Conservation (phyloP, 768 basidiomycete species). For the Vararia minispora region DNA sequence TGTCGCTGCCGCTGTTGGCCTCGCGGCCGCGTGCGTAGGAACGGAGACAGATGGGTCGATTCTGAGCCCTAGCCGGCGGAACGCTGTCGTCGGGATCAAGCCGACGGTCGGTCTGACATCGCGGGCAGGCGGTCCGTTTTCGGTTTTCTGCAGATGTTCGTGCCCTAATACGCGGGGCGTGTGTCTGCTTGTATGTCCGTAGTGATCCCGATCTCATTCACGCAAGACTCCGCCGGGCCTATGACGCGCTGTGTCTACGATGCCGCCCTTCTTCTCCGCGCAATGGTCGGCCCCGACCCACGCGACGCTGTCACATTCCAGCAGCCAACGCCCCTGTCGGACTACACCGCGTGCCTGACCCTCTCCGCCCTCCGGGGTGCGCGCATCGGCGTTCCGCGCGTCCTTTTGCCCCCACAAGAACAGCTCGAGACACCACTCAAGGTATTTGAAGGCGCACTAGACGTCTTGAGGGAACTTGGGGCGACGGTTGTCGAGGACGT, state of each 20-base stretch:
- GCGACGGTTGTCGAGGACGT: conserved; percentile 51
- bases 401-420: conserved; percentile 18
- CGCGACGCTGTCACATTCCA: conserved; percentile 29
- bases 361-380: conserved; percentile 33
- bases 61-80: conserved; percentile 26
- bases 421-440: no score
- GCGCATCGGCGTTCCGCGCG: conserved; percentile 34
- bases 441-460: conserved; percentile 29
- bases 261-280: conserved; percentile 21
- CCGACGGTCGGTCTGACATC: conserved; percentile 26
- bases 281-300: conserved; percentile 33
- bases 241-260: conserved; percentile 25
- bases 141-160: no score
- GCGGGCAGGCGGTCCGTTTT: conserved; percentile 23
- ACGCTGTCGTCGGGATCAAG: conserved; percentile 24
- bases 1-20: conserved; percentile 28
- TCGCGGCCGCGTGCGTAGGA: conserved; percentile 32
- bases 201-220: conserved; percentile 13
- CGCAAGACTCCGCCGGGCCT: conserved; percentile 27
- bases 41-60: conserved; percentile 42
- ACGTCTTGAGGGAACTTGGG: conserved; percentile 26
- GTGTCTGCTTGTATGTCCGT: not conserved
- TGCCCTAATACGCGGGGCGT: not conserved
- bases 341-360: conserved; percentile 43
- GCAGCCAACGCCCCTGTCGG: conserved; percentile 38